Evolutionary conservation across 805 yeast genomes (phyloP), one percentile per base, ranked within the genome.

Genomic region (Maudiozyma barnettii): DNA sequence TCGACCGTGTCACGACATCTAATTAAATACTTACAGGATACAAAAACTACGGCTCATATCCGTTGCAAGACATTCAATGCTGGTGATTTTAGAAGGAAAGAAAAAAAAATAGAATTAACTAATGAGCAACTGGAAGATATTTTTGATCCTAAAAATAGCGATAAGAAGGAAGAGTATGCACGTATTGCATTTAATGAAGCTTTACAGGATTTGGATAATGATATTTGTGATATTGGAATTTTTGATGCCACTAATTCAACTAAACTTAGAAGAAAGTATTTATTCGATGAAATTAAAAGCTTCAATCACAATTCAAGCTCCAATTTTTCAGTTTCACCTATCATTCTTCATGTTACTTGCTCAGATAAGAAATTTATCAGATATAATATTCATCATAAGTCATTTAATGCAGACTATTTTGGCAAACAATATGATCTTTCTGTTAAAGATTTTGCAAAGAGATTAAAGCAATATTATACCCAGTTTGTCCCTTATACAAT

Each of bases 1-100:
- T 79, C 86, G 2, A 81, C 85, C 51, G 76, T 83, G 45, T 80
- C 89, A 30, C 78, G 77, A 51, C 81, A 81, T 56, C 56, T 84
- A 71, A 69, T 73, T 68, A 60, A 78, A 66, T 69, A 76, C 75
- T 78, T 73, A 64, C 63, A 83, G 20, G 42, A 44, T 5, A 48
- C 54, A 13, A 50, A 52, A 14, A 23, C 45, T 1, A 60, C 64
- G 1, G 47, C 49, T 21, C 49, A 51, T 37, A 50, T 68, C 49
- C 64, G 69, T 36, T 66, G 69, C 41, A 59, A 60, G 39, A 80
- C 81, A 5, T 84, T 81, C 67, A 84, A 84, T 57, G 91, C 86
- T 18, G 91, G 91, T 2, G 77, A 79, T 55, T 78, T 84, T 4
- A 70, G 91, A 63, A 68, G 91, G 54, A 75, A 71, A 55, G 44